A percentile compares a stretch with the other conserved stretches of the same genome.
Conservation (phyloP, 306 rosid genomes). For the Prunus campanulata region DNA sequence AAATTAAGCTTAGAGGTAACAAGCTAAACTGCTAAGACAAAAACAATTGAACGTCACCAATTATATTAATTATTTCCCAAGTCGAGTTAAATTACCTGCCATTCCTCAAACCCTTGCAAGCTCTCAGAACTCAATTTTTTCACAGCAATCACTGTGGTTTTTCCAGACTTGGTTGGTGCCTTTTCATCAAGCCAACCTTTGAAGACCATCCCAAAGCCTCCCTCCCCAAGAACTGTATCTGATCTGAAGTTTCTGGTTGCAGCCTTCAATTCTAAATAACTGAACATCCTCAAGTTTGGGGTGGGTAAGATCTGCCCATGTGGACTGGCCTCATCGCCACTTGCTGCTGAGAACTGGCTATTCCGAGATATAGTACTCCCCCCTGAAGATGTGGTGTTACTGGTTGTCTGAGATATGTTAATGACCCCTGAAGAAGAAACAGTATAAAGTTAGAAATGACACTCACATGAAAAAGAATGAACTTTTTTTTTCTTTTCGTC, state of each 20-base stretch:
- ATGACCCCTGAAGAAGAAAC: conserved; percentile 22
- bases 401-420: conserved; percentile 45
- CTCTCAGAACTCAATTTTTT: conserved; percentile 88
- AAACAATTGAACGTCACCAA: not conserved
- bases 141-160: conserved; percentile 66
- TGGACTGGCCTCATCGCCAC: conserved; percentile 45
- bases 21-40: not conserved
- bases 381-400: conserved; percentile 51
- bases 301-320: conserved; percentile 70
- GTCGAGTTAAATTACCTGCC: conserved; percentile 63
- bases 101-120: conserved; percentile 83
- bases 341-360: conserved; percentile 62
- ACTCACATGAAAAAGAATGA: not conserved
- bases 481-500: not conserved
- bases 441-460: not conserved
- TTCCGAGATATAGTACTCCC: conserved; percentile 41
- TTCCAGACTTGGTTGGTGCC: conserved; percentile 45
- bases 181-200: conserved; percentile 94
- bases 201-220: conserved; percentile 90
- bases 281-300: conserved; percentile 64
- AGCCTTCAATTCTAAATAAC: conserved; percentile 63
- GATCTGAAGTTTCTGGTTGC: conserved; percentile 80
- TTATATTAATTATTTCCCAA: not conserved
- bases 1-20: not conserved
- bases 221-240: conserved; percentile 87